Evolutionary conservation across 2,329 filamentous ascomycete genomes (phyloP).

Genomic region (Seiridium unicorne): DNA sequence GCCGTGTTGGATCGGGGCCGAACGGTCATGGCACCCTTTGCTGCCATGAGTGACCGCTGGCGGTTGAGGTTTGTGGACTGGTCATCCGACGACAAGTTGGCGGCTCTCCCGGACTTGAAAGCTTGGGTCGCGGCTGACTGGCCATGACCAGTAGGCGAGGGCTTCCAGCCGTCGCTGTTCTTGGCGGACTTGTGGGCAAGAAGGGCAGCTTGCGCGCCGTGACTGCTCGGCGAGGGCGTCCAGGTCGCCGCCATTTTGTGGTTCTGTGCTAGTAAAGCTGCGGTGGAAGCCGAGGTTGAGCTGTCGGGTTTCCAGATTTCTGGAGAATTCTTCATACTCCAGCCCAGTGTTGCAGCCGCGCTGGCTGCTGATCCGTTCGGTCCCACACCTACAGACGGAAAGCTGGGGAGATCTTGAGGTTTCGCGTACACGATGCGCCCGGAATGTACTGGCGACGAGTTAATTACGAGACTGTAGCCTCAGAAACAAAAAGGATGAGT

Average conservation of each 20-base stretch:
- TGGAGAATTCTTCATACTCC: conserved; percentile 64
- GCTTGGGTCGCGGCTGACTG: conserved; percentile 70
- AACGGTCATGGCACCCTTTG: conserved; percentile 70
- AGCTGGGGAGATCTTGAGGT: conserved; percentile 72
- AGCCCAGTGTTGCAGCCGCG: conserved; percentile 72
- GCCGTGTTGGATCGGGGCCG: conserved; percentile 65
- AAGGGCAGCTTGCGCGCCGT: conserved; percentile 73
- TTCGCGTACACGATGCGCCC: conserved; percentile 67
- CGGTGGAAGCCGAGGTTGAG: conserved; percentile 49
- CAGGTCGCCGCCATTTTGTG: conserved; percentile 43
- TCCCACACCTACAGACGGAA: conserved; percentile 63
- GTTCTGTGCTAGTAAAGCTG: conserved; percentile 29
- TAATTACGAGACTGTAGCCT: not conserved
- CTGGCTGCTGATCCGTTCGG: conserved; percentile 62
- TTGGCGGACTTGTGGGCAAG: conserved; percentile 57
- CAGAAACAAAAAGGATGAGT: not conserved
- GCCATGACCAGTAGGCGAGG: conserved; percentile 46
- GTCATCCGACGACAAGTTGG: conserved; percentile 16
- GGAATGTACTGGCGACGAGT: conserved; percentile 19
- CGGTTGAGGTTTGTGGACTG: conserved; percentile 48
- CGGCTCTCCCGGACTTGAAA: conserved; percentile 51
- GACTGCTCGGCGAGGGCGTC: conserved; percentile 62
- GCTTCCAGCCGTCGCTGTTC: conserved; percentile 50
- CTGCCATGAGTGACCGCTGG: conserved; percentile 70
- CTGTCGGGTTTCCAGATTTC: conserved; percentile 66